phyloP scores from a whole-genome alignment of 1,139 yeast genomes.

The Candida sp. region DNA sequence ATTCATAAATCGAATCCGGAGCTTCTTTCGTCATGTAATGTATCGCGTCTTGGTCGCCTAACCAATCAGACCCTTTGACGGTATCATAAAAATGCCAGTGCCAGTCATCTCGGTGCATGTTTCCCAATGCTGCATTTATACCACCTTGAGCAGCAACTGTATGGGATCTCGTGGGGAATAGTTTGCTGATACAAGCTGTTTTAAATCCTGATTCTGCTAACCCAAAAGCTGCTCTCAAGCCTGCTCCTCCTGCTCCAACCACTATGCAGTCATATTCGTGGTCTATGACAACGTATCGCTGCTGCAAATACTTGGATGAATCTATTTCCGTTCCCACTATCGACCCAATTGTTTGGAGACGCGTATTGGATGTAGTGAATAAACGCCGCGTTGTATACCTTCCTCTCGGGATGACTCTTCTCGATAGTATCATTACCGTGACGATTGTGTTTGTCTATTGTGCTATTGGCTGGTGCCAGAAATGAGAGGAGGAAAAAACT shows the following conservation, averaged over 20 bases:
- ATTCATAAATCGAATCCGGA: conserved; percentile 92
- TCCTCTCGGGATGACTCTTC: not conserved
- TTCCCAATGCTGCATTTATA: conserved; percentile 97
- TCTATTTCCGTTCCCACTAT: conserved; percentile 52
- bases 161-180: conserved; percentile 98
- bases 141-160: conserved; percentile 99
- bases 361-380: not conserved
- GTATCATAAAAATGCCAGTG: conserved; percentile 99
- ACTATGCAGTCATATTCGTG: conserved; percentile 98
- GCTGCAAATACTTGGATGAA: conserved; percentile 56
- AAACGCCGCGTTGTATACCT: not conserved
- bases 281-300: conserved; percentile 89
- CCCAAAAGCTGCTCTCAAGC: conserved; percentile 97
- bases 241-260: conserved; percentile 99
- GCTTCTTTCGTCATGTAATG: conserved; percentile 99
- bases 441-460: not conserved
- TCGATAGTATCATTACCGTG: not conserved
- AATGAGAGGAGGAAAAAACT: not conserved
- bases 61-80: conserved; percentile 99
- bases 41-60: conserved; percentile 99
- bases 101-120: conserved; percentile 99
- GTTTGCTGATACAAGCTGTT: conserved; percentile 96
- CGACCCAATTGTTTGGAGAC: conserved; percentile 42
- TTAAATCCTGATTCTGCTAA: conserved; percentile 96
- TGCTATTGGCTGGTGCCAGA: not conserved